Conservation (phyloP, 2,329 filamentous ascomycete species). For the Fusarium keratoplasticum region DNA sequence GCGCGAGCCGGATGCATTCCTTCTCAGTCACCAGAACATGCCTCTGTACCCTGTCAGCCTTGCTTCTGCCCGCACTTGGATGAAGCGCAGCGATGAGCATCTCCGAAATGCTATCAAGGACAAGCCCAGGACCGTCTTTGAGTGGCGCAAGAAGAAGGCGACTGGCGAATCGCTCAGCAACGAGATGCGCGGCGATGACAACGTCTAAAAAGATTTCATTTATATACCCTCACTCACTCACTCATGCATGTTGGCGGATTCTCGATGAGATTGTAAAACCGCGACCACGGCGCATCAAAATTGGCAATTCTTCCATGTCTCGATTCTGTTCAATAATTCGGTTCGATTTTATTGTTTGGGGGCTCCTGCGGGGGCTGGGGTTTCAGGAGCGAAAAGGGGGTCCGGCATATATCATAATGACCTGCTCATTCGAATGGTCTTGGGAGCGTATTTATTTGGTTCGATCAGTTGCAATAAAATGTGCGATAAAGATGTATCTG, state of each 20-base stretch:
- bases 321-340: slow-evolving; percentile 29
- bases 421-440: slow-evolving; percentile 11
- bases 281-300: slow-evolving; percentile 43
- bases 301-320: slow-evolving; percentile 27
- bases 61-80: slow-evolving; percentile 52
- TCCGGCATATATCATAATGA: slow-evolving; percentile 24
- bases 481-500: not conserved
- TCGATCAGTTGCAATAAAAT: slow-evolving; percentile 31
- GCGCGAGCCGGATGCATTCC: slow-evolving; percentile 47
- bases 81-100: slow-evolving; percentile 55
- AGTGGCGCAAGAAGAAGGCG: slow-evolving; percentile 46
- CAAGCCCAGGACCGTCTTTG: slow-evolving; percentile 53
- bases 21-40: slow-evolving; percentile 56
- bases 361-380: slow-evolving; percentile 1
- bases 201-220: slow-evolving; percentile 33
- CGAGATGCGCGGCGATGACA: slow-evolving; percentile 38
- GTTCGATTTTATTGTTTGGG: slow-evolving; percentile 21
- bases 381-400: slow-evolving; percentile 10
- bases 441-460: slow-evolving; percentile 27
- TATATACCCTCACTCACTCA: slow-evolving; percentile 15
- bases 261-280: slow-evolving; percentile 15
- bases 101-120: slow-evolving; percentile 54
- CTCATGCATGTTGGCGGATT: slow-evolving; percentile 38
- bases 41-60: slow-evolving; percentile 67
- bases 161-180: slow-evolving; percentile 12